phyloP scores from a whole-genome alignment of 495 filamentous ascomycete species.

The Xylaria castorea region DNA sequence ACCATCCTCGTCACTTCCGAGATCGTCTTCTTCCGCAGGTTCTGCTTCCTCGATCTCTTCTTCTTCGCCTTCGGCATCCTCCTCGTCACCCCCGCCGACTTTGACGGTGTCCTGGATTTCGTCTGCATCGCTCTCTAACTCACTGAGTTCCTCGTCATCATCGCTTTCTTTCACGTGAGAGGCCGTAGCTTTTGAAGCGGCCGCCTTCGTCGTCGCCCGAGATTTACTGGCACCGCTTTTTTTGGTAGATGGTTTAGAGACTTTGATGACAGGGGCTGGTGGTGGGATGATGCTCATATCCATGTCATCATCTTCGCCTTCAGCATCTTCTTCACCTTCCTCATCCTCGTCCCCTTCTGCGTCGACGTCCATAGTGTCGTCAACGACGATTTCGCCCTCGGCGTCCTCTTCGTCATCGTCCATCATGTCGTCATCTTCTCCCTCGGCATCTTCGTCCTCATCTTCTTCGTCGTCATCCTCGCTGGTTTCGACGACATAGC shows the following conservation, averaged over 20 bases:
- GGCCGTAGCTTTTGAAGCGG: constrained; percentile 35
- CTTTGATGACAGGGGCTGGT: constrained; percentile 51
- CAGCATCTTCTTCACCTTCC: constrained; percentile 56
- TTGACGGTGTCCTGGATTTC: constrained; percentile 56
- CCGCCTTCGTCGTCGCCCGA: constrained; percentile 34
- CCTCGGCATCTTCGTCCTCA: constrained; percentile 54
- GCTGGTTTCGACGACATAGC: constrained; percentile 67
- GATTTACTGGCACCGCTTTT: constrained; percentile 35
- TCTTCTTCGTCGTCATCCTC: constrained; percentile 60
- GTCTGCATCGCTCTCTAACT: constrained; percentile 57
- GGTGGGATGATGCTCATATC: constrained; percentile 46
- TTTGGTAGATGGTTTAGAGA: constrained; percentile 47
- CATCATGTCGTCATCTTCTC: constrained; percentile 46
- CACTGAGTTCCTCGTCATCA: constrained; percentile 56
- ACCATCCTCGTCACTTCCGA: constrained; percentile 70
- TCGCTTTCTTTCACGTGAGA: constrained; percentile 47
- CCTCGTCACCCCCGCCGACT: constrained; percentile 52
- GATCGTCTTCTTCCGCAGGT: constrained; percentile 62
- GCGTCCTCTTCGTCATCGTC: constrained; percentile 55
- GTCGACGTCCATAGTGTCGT: constrained; percentile 45
- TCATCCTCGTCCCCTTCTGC: constrained; percentile 56
- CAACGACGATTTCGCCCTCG: constrained; percentile 43
- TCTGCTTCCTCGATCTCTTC: constrained; percentile 65
- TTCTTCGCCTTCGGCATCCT: constrained; percentile 64
- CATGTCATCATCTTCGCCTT: constrained; percentile 58